phyloP scores from a whole-genome alignment of 2,329 filamentous ascomycete species.

The Sclerotinia borealis region DNA sequence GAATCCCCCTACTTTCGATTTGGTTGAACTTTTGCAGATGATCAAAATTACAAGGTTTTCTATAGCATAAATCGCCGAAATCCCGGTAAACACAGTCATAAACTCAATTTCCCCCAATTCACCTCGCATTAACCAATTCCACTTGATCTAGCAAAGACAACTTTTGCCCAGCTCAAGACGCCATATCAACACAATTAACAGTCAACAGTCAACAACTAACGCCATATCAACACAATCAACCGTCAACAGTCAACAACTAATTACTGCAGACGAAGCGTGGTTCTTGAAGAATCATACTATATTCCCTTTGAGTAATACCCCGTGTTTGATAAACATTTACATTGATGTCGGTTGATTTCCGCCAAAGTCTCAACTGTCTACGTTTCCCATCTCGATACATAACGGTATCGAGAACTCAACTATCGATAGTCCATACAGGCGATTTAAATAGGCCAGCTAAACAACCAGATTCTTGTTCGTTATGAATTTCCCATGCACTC shows the following conservation, averaged over 20 bases:
- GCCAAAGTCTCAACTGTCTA: conserved; percentile 46
- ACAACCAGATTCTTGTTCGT: conserved; percentile 28
- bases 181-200: background rate
- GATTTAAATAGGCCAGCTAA: conserved; percentile 35
- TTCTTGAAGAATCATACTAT: background rate
- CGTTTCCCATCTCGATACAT: conserved; percentile 50
- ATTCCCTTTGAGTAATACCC: background rate
- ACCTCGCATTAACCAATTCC: background rate
- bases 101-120: background rate
- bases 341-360: conserved; percentile 56
- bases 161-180: background rate
- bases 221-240: background rate
- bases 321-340: conserved; percentile 22
- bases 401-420: conserved; percentile 50
- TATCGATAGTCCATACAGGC: conserved; percentile 50
- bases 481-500: conserved; percentile 1
- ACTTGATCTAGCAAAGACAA: background rate
- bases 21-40: background rate
- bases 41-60: background rate
- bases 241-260: background rate
- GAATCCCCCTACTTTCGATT: background rate
- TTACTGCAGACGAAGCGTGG: background rate
- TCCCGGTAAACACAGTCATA: background rate
- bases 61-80: background rate
- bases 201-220: background rate